A percentile compares a stretch with the other conserved stretches of the same genome.
phyloP scores from a whole-genome alignment of 225 moss, liverwort and hornwort species.

The Bryum argenteum region DNA sequence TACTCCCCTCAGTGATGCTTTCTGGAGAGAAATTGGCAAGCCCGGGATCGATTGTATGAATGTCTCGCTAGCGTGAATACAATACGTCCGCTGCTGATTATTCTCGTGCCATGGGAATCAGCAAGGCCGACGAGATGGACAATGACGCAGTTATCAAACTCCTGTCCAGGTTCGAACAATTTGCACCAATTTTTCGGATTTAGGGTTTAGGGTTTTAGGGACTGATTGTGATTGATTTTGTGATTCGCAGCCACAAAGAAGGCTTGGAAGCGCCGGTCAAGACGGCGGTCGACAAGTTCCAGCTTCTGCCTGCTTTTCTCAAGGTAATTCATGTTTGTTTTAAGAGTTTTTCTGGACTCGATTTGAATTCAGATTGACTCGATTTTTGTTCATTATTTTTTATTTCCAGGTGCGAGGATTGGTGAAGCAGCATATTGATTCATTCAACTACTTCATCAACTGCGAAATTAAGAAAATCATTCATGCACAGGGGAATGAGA shows the following conservation, averaged over 20 bases:
- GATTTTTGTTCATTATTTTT: background rate
- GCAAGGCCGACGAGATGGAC: conserved; percentile 43
- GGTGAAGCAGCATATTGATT: conserved; percentile 99
- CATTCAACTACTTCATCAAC: conserved; percentile 97
- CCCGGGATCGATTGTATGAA: too few relatives aligned
- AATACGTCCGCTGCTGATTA: too few relatives aligned
- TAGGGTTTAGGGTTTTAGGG: conserved; percentile 30
- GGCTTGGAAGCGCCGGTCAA: conserved; percentile 65
- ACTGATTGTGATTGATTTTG: conserved; percentile 11
- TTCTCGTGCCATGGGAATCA: conserved; percentile 34
- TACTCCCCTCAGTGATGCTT: too few relatives aligned
- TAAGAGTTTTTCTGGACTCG: conserved; percentile 10
- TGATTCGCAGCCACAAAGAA: conserved; percentile 43
- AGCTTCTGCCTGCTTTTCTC: conserved; percentile 96
- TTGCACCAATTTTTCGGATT: background rate
- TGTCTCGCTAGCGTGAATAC: too few relatives aligned
- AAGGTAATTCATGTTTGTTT: conserved; percentile 52
- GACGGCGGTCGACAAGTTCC: conserved; percentile 83
- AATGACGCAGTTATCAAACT: conserved; percentile 7
- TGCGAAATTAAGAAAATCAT: conserved; percentile 99
- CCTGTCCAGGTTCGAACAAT: conserved; percentile 36
- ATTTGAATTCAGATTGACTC: background rate
- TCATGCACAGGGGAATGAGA: conserved; percentile 97
- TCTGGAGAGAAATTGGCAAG: too few relatives aligned
- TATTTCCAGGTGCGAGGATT: conserved; percentile 78